A percentile compares a stretch with the other conserved stretches of the same genome.
Evolutionary conservation across 1,139 yeast genomes (phyloP).

Genomic region (Hanseniaspora gamundiae): DNA sequence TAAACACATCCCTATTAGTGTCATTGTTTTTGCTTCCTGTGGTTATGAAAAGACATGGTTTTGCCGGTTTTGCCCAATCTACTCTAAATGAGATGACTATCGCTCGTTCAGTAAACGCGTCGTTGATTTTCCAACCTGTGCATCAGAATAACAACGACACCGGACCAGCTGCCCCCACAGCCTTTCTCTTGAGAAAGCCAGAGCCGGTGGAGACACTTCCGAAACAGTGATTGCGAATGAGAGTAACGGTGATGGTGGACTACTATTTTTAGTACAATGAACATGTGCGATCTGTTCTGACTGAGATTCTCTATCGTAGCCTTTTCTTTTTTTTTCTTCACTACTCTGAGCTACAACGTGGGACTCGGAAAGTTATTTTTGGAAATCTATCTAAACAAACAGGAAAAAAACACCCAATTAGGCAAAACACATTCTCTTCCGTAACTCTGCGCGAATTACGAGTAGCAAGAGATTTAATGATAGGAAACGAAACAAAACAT

Average conservation of each 20-base stretch:
- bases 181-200: background rate
- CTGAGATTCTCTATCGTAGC: too few species aligned
- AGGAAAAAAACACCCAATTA: background rate
- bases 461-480: too few species aligned
- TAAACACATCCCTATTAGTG: conserved; percentile 29
- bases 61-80: conserved; percentile 14
- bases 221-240: too few species aligned
- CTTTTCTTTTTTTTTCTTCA: background rate
- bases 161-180: conserved; percentile 30
- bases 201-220: too few species aligned
- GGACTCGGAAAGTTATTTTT: background rate
- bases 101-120: too few species aligned
- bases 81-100: background rate
- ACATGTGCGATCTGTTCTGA: too few species aligned
- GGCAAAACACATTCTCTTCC: background rate
- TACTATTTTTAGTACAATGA: too few species aligned
- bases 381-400: too few species aligned
- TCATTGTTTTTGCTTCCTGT: conserved; percentile 33
- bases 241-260: too few species aligned
- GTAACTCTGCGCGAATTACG: too few species aligned
- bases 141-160: conserved; percentile 51
- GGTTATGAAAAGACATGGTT: conserved; percentile 17
- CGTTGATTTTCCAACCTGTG: conserved; percentile 39
- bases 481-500: too few species aligned
- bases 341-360: too few species aligned